Evolutionary conservation across 768 basidiomycete genomes (phyloP).

Genomic region (Termitomyces heimii): DNA sequence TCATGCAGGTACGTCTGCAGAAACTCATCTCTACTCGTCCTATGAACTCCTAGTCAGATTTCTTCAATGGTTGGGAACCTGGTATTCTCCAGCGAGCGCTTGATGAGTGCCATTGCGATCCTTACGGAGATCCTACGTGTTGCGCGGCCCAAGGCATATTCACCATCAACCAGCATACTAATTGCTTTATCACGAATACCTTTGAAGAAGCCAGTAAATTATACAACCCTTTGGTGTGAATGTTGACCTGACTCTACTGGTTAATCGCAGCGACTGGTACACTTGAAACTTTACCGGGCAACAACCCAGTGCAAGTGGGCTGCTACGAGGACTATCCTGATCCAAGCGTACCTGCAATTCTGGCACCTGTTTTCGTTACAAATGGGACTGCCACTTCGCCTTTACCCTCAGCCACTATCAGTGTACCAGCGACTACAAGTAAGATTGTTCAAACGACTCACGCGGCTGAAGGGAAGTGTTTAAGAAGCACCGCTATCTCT

Average conservation of each 20-base stretch:
- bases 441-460: slow-evolving; percentile 15
- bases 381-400: slow-evolving; percentile 9
- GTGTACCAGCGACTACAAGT: slow-evolving; percentile 17
- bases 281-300: slow-evolving; percentile 19
- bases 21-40: background rate
- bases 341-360: slow-evolving; percentile 17
- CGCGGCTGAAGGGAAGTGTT: slow-evolving; percentile 18
- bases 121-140: slow-evolving; percentile 22
- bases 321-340: slow-evolving; percentile 23
- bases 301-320: slow-evolving; percentile 21
- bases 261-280: slow-evolving; percentile 7
- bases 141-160: slow-evolving; percentile 24
- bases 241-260: background rate
- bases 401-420: slow-evolving; percentile 14
- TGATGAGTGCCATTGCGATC: slow-evolving; percentile 33
- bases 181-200: slow-evolving; percentile 27
- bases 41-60: slow-evolving; percentile 20
- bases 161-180: slow-evolving; percentile 22
- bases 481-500: slow-evolving; percentile 5
- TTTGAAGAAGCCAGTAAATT: slow-evolving; percentile 29
- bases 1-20: slow-evolving; percentile 21
- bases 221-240: background rate
- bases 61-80: slow-evolving; percentile 42
- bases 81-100: slow-evolving; percentile 39
- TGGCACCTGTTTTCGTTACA: slow-evolving; percentile 21